Percentiles rank a stretch among this genome's conserved stretches.
Conservation (phyloP, 495 filamentous ascomycete species). For the Cairneyella variabilis region DNA sequence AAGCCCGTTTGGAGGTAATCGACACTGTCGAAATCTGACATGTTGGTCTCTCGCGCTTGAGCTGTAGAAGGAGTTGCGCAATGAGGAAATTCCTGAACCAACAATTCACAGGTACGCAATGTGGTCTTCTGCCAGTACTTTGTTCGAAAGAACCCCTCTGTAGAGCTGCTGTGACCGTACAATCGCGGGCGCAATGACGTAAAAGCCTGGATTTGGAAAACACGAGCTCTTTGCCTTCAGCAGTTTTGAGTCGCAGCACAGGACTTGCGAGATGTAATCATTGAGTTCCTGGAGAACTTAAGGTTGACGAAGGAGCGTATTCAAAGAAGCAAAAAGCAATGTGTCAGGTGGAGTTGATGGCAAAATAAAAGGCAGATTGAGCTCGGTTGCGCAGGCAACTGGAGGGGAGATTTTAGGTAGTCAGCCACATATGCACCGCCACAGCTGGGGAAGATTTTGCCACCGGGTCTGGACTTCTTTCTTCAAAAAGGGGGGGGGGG, state of each 20-base stretch:
- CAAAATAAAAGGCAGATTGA: neutral
- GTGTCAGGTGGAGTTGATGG: neutral
- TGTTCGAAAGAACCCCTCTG: neutral
- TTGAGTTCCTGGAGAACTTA: neutral
- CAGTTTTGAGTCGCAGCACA: neutral
- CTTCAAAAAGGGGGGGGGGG: too few relatives aligned
- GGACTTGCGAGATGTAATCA: neutral
- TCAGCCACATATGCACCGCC: slow-evolving; percentile 1
- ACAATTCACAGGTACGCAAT: neutral
- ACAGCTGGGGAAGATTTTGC: neutral
- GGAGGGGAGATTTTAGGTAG: neutral
- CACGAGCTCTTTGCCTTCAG: neutral
- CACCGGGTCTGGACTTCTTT: neutral
- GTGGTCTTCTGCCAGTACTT: neutral
- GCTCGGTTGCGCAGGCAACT: slow-evolving; percentile 1
- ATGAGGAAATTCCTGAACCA: neutral
- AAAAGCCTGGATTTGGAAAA: neutral
- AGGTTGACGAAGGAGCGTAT: neutral
- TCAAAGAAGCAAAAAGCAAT: neutral
- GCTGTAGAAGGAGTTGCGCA: neutral
- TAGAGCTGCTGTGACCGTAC: neutral
- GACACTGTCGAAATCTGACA: slow-evolving; percentile 61
- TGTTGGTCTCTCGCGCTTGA: slow-evolving; percentile 28
- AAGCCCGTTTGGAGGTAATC: slow-evolving; percentile 84
- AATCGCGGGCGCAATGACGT: slow-evolving; percentile 5